Base-by-base conservation (phyloP, 768 basidiomycete genomes). In the Boletus vermiculosoides region DNA sequence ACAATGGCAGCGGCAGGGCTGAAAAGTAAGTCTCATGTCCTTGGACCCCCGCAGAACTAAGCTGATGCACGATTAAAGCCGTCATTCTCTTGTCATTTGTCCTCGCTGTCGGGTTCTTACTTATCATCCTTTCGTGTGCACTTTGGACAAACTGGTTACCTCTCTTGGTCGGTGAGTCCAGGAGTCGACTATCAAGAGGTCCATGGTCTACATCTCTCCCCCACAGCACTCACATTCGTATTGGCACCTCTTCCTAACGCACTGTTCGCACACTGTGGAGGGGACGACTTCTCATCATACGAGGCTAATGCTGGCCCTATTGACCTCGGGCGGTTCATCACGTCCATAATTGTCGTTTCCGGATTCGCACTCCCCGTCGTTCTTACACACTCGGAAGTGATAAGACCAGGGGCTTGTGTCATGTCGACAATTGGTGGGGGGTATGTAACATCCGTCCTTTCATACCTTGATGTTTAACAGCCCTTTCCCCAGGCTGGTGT, bases 71-170 rank as follows among this genome's bases (percentile, higher is more conserved):
- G 3, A 46, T 61, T 5, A 47, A 69, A 98, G 95, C 94, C 68
- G 94, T 98, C 61, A 94, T 98, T 65, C 80, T 98, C 52, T 86
- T 99, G 45, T 95, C 97, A 2, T 98, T 99, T 75, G 92, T 98
- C 52, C 87, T 99, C 49, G 97, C 97, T 7, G 83, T 96, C 16
- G 97, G 97, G n/a, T 99, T 99, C 78, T 77, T 99, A 56, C 84
- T 98, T 68, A 92, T 98, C 68, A 99, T 99, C 72, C 86, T 99
- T 23, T 93, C 93, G 1, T 98, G 97, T 71, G 97, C 97, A 8
- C 77, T 98, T 31, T 98, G 89, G 88, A 77, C 85, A 15, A 99
- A 99, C 72, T 99, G 97, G 97, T 80, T 98, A 22, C 97, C 97
- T 34, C 80, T 99, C 50, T 81, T 98, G 61, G 96, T 98, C 61